Evolutionary conservation across 2,329 filamentous ascomycete species (phyloP).

Genomic region (Fusarium decemcellulare): DNA sequence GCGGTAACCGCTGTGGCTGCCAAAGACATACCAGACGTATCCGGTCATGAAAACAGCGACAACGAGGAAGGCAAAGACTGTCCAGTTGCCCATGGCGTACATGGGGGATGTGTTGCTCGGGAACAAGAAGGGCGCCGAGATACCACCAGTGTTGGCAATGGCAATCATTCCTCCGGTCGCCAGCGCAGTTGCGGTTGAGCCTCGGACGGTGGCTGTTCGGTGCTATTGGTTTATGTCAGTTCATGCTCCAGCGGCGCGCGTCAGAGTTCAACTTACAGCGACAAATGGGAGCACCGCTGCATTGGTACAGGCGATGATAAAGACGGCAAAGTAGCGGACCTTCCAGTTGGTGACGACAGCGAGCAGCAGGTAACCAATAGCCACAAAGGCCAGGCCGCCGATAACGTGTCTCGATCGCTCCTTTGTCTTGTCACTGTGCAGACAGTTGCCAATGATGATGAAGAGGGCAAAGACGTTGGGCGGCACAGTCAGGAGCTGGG

Average conservation of each 20-base stretch:
- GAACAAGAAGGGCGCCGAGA: conserved; percentile 53
- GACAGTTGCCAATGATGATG: conserved; percentile 50
- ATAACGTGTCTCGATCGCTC: conserved; percentile 51
- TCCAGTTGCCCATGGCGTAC: conserved; percentile 54
- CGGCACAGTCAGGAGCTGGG: conserved; percentile 54
- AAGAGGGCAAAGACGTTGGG: conserved; percentile 55
- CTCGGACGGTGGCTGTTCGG: conserved; percentile 51
- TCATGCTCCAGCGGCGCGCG: background rate
- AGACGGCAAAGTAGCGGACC: conserved; percentile 50
- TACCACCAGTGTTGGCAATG: conserved; percentile 52
- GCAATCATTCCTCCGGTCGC: conserved; percentile 54
- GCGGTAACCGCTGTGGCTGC: conserved; percentile 50
- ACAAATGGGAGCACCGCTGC: conserved; percentile 51
- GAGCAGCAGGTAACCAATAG: conserved; percentile 48
- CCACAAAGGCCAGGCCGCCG: conserved; percentile 47
- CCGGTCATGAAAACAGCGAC: conserved; percentile 43
- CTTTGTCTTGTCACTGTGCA: conserved; percentile 50
- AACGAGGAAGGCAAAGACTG: conserved; percentile 50
- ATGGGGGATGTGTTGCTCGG: conserved; percentile 48
- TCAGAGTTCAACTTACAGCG: conserved; percentile 41
- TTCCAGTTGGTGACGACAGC: conserved; percentile 49
- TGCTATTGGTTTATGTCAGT: conserved; percentile 39
- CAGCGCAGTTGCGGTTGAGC: conserved; percentile 51
- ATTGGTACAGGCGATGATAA: conserved; percentile 52
- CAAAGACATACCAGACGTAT: conserved; percentile 51